These are phyloP conservation scores for Coccomyxa sp. DNA, from an alignment of 139 green algal genomes.

Conservation along the genomic window DNA sequence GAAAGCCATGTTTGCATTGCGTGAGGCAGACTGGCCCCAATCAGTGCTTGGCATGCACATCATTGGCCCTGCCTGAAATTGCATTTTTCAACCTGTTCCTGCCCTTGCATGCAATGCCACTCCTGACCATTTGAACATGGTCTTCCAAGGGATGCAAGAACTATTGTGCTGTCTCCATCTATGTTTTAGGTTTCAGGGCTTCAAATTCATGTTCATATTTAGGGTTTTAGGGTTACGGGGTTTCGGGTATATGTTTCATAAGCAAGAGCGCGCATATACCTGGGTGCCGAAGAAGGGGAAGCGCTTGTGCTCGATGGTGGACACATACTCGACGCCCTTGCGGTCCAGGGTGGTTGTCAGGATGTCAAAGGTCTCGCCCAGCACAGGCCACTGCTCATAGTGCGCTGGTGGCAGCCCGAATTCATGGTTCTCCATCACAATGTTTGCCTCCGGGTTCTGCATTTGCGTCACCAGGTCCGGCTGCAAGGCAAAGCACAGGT, in stretches of 20 bases:
- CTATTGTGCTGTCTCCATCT: no score
- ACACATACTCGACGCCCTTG: conserved; percentile 71
- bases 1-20: no score
- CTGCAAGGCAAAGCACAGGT: conserved; percentile 9
- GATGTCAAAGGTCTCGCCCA: conserved; percentile 53
- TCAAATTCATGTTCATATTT: no score
- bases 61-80: no score
- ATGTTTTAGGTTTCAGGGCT: no score
- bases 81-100: no score
- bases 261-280: background rate
- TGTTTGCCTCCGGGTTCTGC: conserved; percentile 50
- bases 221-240: no score
- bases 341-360: conserved; percentile 61
- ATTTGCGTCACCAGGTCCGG: conserved; percentile 44
- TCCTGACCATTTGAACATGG: conserved; percentile 14
- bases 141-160: no score
- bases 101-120: no score
- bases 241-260: no score
- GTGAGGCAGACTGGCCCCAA: no score
- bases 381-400: conserved; percentile 57
- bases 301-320: conserved; percentile 67
- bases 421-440: conserved; percentile 76
- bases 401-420: conserved; percentile 70
- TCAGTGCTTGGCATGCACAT: no score
- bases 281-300: conserved; percentile 73